Percentiles rank a stretch among this genome's conserved stretches.
phyloP scores from a whole-genome alignment of 495 filamentous ascomycete genomes.

The Sordaria brevicollis region DNA sequence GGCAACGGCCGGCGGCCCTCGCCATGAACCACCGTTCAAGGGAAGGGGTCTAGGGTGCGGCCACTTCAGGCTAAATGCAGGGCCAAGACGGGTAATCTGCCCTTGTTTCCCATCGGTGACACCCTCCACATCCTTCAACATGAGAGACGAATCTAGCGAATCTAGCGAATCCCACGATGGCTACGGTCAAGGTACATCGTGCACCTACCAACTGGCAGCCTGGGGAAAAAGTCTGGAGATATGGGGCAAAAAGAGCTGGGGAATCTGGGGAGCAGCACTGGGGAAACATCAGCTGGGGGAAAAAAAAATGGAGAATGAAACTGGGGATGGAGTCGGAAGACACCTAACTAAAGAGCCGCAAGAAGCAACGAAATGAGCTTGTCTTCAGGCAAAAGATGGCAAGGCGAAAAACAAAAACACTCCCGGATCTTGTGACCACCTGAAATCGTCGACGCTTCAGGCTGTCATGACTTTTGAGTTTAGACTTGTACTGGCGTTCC shows the following conservation, averaged over 20 bases:
- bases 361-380: background rate
- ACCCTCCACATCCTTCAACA: too few species aligned
- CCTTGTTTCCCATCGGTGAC: background rate
- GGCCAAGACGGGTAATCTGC: constrained; percentile 19
- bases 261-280: too few species aligned
- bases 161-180: background rate
- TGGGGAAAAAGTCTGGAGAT: too few species aligned
- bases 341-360: too few species aligned
- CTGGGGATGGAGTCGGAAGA: background rate
- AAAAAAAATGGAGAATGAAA: background rate
- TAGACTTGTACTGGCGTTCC: too few species aligned
- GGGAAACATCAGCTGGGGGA: background rate
- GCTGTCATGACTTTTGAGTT: background rate
- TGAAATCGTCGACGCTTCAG: background rate
- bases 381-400: background rate
- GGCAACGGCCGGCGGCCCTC: too few species aligned
- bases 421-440: background rate
- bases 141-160: too few species aligned
- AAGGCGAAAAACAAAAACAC: too few species aligned
- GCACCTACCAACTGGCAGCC: background rate
- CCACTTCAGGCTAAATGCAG: constrained; percentile 14
- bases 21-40: background rate
- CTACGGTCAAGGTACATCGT: background rate
- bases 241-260: too few species aligned
- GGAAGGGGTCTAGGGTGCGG: too few species aligned